Percentiles rank a stretch among this genome's conserved stretches.
Conservation (phyloP, 331 rosid genomes). For the Spiraea crenata region DNA sequence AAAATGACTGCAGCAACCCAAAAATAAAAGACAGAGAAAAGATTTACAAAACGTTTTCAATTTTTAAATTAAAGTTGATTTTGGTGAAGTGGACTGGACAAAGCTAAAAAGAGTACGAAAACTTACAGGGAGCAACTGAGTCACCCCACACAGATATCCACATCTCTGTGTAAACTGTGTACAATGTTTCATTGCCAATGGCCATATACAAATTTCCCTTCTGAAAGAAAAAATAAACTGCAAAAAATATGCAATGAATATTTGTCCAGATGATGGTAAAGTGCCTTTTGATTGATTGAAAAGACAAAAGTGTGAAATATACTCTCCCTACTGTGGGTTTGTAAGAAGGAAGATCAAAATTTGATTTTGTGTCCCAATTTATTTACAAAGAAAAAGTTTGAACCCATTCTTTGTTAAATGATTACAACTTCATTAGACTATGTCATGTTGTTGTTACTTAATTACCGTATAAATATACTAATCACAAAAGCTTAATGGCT, state of each 20-base stretch:
- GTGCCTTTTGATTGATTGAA: background rate
- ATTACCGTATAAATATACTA: too few relatives aligned
- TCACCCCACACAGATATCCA: constrained; percentile 13
- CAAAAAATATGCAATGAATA: background rate
- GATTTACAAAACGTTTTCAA: background rate
- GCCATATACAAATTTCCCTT: background rate
- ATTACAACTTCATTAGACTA: too few relatives aligned
- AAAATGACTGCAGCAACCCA: constrained; percentile 2
- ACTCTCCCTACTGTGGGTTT: background rate
- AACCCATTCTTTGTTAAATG: too few relatives aligned
- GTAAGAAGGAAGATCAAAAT: background rate
- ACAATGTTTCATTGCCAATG: background rate
- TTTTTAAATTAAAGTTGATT: constrained; percentile 65
- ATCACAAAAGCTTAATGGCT: too few relatives aligned
- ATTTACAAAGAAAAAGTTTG: too few relatives aligned
- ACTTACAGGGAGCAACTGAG: background rate
- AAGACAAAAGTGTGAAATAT: background rate
- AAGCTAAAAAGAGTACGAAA: background rate
- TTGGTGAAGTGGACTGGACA: constrained; percentile 52
- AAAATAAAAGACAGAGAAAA: background rate
- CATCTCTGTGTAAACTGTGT: background rate
- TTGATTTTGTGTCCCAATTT: background rate
- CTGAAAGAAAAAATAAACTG: too few relatives aligned
- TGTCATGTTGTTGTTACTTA: too few relatives aligned
- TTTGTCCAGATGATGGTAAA: too few relatives aligned